Evolutionary conservation across 805 yeast species (phyloP), one percentile per base, ranked within the genome.

Genomic region (Lachancea kluyveri): DNA sequence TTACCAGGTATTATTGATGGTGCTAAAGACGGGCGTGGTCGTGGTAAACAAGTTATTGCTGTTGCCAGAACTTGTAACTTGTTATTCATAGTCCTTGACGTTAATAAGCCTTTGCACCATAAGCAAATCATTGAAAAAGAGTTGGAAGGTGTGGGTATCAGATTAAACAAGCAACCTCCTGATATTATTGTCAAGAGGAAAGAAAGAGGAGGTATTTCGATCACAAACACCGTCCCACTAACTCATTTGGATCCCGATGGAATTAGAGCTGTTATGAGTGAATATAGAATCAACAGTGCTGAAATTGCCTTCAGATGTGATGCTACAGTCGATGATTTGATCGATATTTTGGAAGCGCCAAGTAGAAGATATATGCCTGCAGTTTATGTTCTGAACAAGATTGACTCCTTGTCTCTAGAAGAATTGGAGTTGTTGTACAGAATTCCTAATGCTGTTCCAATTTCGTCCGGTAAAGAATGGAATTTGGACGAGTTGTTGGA

Each of bases 21-120:
- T 61, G 94, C 94, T 41, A 82, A 82, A 45, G 92, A 83, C 51
- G 94, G 94, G 62, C 76, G 81, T 57, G 94, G 94, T 64, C 72
- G 94, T 70, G 94, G 94, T 70, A 80, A 74, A 48, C 98, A 92
- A 64, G 98, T 92, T 35, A 92, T 92, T 62, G 98, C 98, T 2
- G 98, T 92, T 38, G 97, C 97, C n/a, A 75, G 98, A 62, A 86
- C 96, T 3, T 94, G 96, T 57, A 88, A 92, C 57, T 67, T 92
- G 50, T 73, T 92, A 30, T 92, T 92, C 59, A 84, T 92, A 54
- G 95, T 92, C 3, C 67, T 92, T 52, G 99, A 92, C 59, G 98
- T 92, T 35, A 86, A 87, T 63, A 92, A 92, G 56, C 98, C 98
- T 4, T 69, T 92, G 48, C 88, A 82, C 41, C 97, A 92, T 61